Evolutionary conservation across 768 basidiomycete species (phyloP), one percentile per base, ranked within the genome.

Genomic region (Amyloporia xantha): DNA sequence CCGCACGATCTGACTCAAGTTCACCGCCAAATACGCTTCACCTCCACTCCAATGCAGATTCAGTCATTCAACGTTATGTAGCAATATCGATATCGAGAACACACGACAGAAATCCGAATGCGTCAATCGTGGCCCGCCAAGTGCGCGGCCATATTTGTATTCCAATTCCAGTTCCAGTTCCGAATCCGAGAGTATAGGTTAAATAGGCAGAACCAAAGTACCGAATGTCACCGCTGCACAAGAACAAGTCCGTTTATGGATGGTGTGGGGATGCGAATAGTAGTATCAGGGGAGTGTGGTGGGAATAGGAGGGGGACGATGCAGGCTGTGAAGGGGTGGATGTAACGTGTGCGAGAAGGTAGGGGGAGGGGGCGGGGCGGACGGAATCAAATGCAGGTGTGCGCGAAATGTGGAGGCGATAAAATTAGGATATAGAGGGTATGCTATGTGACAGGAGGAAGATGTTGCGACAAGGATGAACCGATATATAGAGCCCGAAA

Each of bases 391-490:
- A 43, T 43, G 26, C 21, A 24, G 6, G 42, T 13, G 25, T 43
- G 42, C 42, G 26, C 12, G 9, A 26, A 19, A 43, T 11, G 19
- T 13, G 24, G 11, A 43, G 51, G 42, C 25, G 37, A 51, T 51
- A 47, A 37, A 17, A 41, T 46, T 40, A 41, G 46, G 39, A 51
- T 46, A 28, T 40, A 47, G 50, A 9, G 49, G 49, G 49, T 50
- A 50, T 50, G 41, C 25, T 36, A 45, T 25, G 26, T 33, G 20
- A 46, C 33, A 46, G 20, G 21, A 33, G 27, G n/a, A 27, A 6
- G 19, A 42, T n/a, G 21, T 17, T 24, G 40, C 19, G 17, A 19
- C 25, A 24, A 19, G 40, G 20, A 23, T 17, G 42, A 43, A n/a
- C 17, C 17, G 42, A 6, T 25, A 25, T 43, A 13, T 27, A 24